Percentiles rank a stretch among this genome's conserved stretches.
phyloP scores from a whole-genome alignment of 1,284 basidiomycete genomes.

The Apiotrichum mycotoxinovorans region DNA sequence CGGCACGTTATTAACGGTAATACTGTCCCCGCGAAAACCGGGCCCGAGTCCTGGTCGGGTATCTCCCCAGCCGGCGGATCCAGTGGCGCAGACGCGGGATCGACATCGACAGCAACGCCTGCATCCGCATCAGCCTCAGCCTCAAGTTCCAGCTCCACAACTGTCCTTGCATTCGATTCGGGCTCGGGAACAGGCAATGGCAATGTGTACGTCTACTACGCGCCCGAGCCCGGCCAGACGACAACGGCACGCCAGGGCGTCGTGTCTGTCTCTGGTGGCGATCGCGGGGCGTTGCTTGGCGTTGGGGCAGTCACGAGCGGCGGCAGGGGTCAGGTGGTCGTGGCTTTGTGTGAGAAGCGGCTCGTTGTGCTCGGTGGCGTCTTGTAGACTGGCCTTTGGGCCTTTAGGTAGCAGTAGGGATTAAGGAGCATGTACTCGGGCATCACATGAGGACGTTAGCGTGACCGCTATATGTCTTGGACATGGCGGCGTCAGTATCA shows the following conservation, averaged over 20 bases:
- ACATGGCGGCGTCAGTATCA: too few species aligned
- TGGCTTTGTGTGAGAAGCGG: conserved; percentile 74
- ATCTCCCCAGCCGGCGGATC: neutral
- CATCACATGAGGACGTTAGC: too few species aligned
- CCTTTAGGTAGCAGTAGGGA: neutral
- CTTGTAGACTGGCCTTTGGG: neutral
- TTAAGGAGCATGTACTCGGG: neutral
- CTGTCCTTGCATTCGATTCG: conserved; percentile 74
- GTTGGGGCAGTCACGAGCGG: conserved; percentile 55
- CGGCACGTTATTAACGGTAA: too few species aligned
- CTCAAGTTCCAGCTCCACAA: too few species aligned
- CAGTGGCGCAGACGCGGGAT: conserved; percentile 28
- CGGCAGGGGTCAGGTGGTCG: conserved; percentile 51
- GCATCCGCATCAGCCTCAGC: too few species aligned
- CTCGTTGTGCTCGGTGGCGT: conserved; percentile 62
- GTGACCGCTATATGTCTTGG: too few species aligned
- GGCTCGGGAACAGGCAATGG: conserved; percentile 55
- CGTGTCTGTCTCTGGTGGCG: conserved; percentile 62
- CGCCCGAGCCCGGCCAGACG: conserved; percentile 36
- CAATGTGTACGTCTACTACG: conserved; percentile 79
- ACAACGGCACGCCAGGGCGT: conserved; percentile 73
- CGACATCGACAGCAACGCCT: conserved; percentile 32
- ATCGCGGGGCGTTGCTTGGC: conserved; percentile 71
- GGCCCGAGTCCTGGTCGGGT: neutral
- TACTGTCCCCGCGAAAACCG: conserved; percentile 2